A percentile compares a stretch with the other conserved stretches of the same genome.
These are phyloP conservation scores for Cyphellophora attinorum DNA, from an alignment of 2,329 filamentous ascomycete genomes.

Conservation along the genomic window DNA sequence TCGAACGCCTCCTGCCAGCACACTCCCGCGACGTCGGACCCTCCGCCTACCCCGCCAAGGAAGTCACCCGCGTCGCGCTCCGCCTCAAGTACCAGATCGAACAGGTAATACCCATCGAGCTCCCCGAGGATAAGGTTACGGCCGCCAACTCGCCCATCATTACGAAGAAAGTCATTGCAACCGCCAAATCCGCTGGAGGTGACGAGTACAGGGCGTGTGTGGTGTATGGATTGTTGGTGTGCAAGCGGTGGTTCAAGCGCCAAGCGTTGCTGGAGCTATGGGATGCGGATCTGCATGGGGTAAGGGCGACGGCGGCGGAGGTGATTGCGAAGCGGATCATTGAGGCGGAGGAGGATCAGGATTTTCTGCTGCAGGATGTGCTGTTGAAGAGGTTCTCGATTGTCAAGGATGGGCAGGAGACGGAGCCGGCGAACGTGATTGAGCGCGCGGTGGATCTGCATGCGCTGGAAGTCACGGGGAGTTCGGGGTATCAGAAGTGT, in stretches of 20 bases:
- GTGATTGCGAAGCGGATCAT: constrained; percentile 84
- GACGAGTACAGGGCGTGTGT: constrained; percentile 67
- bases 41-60: constrained; percentile 61
- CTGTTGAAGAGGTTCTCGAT: constrained; percentile 85
- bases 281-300: constrained; percentile 75
- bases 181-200: constrained; percentile 73
- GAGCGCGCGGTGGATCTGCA: constrained; percentile 92
- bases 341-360: constrained; percentile 68
- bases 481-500: constrained; percentile 91
- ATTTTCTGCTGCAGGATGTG: constrained; percentile 69
- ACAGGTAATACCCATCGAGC: constrained; percentile 79
- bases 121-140: constrained; percentile 66
- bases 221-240: constrained; percentile 71
- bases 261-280: constrained; percentile 77
- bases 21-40: constrained; percentile 30
- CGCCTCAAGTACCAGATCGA: constrained; percentile 87
- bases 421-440: constrained; percentile 73
- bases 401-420: constrained; percentile 60
- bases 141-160: constrained; percentile 77
- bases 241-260: constrained; percentile 65
- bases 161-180: constrained; percentile 66
- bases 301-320: constrained; percentile 76
- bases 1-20: constrained; percentile 27
- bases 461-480: constrained; percentile 77
- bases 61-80: constrained; percentile 83